phyloP scores from a whole-genome alignment of 352 stramenopile genomes.

The Pythium grandisporangium region DNA sequence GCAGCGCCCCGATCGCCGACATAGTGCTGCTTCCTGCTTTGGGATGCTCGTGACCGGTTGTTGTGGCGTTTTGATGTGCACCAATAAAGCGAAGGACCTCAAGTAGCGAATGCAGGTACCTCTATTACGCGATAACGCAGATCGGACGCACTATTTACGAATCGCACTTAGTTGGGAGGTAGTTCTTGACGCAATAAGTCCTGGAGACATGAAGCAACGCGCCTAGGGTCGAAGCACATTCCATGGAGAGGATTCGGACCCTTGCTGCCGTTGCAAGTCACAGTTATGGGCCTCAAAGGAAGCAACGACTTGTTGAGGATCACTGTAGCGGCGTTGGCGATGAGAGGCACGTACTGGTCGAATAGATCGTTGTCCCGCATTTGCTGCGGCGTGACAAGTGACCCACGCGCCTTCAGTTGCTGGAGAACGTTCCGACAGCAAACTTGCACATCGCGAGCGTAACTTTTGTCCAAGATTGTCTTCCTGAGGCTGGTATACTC shows the following conservation, averaged over 20 bases:
- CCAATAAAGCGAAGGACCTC: conserved; percentile 3
- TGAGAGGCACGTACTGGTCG: conserved; percentile 35
- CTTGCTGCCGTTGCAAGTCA: too few species aligned
- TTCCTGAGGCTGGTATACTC: conserved; percentile 54
- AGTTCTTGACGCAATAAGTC: background rate
- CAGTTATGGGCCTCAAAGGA: too few species aligned
- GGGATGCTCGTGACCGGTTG: background rate
- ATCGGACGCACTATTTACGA: too few species aligned
- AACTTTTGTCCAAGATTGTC: conserved; percentile 36
- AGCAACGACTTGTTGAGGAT: conserved; percentile 13
- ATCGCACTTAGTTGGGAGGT: conserved; percentile 5
- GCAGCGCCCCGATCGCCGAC: conserved; percentile 75
- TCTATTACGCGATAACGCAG: background rate
- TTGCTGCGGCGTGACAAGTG: conserved; percentile 39
- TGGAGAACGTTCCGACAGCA: conserved; percentile 36
- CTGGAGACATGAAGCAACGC: conserved; percentile 2
- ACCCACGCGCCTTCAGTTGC: conserved; percentile 29
- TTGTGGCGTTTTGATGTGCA: conserved; percentile 8
- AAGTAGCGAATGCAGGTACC: background rate
- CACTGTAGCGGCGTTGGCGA: conserved; percentile 33
- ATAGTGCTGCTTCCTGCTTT: conserved; percentile 25
- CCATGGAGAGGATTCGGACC: too few species aligned
- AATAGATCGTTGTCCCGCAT: conserved; percentile 41
- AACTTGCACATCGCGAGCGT: conserved; percentile 18
- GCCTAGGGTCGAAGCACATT: too few species aligned